phyloP scores from a whole-genome alignment of 208 protist species.

The Angomonas ambiguus region DNA sequence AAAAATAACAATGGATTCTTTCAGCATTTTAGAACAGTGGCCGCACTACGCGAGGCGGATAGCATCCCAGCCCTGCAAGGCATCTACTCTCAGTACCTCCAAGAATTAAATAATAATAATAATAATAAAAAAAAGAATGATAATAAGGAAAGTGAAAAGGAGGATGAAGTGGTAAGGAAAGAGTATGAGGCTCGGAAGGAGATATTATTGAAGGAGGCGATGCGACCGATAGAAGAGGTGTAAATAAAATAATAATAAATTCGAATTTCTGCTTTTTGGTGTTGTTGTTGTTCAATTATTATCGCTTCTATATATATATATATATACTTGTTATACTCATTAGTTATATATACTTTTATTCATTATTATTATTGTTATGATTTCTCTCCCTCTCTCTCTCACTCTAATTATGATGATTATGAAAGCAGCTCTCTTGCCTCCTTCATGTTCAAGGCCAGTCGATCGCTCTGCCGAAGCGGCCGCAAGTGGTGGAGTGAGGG shows the following conservation, averaged over 20 bases:
- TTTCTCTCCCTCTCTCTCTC: slow-evolving; percentile 4
- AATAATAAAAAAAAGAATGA: slow-evolving; percentile 9
- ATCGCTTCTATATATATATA: neutral
- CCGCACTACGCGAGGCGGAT: no score
- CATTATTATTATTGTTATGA: slow-evolving; percentile 9
- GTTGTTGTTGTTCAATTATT: slow-evolving; percentile 3
- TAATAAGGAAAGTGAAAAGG: slow-evolving; percentile 9
- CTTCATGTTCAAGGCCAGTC: slow-evolving; percentile 21
- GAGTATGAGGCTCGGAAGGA: no score
- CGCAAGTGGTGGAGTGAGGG: slow-evolving; percentile 77
- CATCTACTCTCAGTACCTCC: neutral
- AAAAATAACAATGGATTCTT: neutral
- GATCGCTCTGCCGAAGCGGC: slow-evolving; percentile 14
- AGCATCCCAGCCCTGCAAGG: no score
- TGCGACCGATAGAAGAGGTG: no score
- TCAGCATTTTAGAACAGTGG: no score
- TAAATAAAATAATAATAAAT: neutral
- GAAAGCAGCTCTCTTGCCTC: neutral
- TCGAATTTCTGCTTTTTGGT: neutral
- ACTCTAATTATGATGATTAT: neutral
- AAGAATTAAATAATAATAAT: neutral
- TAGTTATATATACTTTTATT: no score
- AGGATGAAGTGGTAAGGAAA: neutral
- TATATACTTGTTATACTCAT: no score
- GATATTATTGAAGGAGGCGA: no score